Evolutionary conservation across 495 filamentous ascomycete species (phyloP), one percentile per base, ranked within the genome.

Genomic region (Hyaloscypha variabilis): DNA sequence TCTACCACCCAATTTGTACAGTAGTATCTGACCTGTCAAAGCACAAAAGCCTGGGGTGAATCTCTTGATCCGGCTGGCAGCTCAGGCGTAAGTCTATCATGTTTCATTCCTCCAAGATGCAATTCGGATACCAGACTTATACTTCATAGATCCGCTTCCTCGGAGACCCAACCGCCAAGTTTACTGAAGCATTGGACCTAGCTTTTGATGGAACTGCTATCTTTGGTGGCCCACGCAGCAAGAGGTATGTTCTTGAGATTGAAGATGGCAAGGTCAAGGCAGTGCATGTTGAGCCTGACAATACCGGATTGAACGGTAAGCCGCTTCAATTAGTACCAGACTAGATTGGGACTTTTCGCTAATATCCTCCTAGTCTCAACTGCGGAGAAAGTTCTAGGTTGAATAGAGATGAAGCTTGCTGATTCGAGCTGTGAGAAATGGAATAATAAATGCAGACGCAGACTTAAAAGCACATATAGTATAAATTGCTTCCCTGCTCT

Each of bases 241-340:
- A 96, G 90, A 84, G 95, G 58, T 99, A 97, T 74, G 91, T 91
- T 28, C 81, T 97, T 56, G 79, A 91, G 30, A 78, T 94, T 56
- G 86, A 94, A 78, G 78, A 91, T 69, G 91, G 92, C 54, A 92
- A 90, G 77, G 89, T 93, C 72, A 89, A 84, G 77, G 83, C 87
- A 66, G 78, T 89, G 52, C 85, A 90, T 67, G 83, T 97, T 50
- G 95, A 98, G 82, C 93, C 94, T 23, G 94, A 99, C 77, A 97
- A 94, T 78, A 96, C 92, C 36, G 93, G 95, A 36, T 82, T 95
- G 14, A 83, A 90, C 66, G 91, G 92, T 95, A 77, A 29, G 11
- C 64, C 49, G 10, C 46, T 54, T 31, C 8, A 25, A n/a, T 30
- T 65, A 31, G 5, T 28, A 14, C 31, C 31, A 13, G 8, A 34